A percentile compares a stretch with the other conserved stretches of the same genome.
Evolutionary conservation across 192 early-diverging fungal genomes (phyloP).

Genomic region (Anaeromyces robustus): DNA sequence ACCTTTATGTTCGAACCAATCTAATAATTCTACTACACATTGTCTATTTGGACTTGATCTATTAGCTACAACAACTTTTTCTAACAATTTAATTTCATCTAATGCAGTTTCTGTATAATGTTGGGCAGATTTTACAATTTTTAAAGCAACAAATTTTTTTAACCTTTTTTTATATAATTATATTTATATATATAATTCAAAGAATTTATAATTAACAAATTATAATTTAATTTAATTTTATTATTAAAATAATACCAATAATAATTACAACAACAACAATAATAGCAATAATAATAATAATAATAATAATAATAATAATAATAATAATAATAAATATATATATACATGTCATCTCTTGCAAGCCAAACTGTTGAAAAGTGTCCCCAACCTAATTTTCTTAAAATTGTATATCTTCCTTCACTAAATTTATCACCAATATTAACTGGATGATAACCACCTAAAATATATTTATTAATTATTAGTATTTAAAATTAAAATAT

Average conservation of each 20-base stretch:
- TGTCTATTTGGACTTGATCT: slow-evolving; percentile 24
- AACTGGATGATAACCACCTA: slow-evolving; percentile 82
- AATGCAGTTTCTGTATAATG: slow-evolving; percentile 91
- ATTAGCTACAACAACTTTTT: slow-evolving; percentile 42
- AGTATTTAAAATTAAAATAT: not conserved
- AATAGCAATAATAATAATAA: too few relatives aligned
- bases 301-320: too few relatives aligned
- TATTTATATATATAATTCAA: not conserved
- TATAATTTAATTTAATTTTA: too few relatives aligned
- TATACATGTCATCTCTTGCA: slow-evolving; percentile 54
- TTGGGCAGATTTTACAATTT: slow-evolving; percentile 88
- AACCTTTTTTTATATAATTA: slow-evolving; percentile 15
- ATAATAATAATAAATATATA: too few relatives aligned
- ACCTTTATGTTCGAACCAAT: slow-evolving; percentile 79
- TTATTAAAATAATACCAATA: too few relatives aligned
- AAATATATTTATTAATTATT: not conserved
- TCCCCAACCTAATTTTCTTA: slow-evolving; percentile 95
- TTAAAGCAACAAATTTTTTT: slow-evolving; percentile 77
- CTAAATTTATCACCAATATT: slow-evolving; percentile 67
- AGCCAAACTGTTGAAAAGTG: slow-evolving; percentile 99
- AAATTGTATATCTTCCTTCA: slow-evolving; percentile 60
- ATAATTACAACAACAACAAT: too few relatives aligned
- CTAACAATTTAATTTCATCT: slow-evolving; percentile 90
- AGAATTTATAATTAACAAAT: too few relatives aligned
- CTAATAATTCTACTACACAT: slow-evolving; percentile 74